A percentile compares a stretch with the other conserved stretches of the same genome.
Evolutionary conservation across 768 basidiomycete genomes (phyloP).

Genomic region (Lentinula edodes): DNA sequence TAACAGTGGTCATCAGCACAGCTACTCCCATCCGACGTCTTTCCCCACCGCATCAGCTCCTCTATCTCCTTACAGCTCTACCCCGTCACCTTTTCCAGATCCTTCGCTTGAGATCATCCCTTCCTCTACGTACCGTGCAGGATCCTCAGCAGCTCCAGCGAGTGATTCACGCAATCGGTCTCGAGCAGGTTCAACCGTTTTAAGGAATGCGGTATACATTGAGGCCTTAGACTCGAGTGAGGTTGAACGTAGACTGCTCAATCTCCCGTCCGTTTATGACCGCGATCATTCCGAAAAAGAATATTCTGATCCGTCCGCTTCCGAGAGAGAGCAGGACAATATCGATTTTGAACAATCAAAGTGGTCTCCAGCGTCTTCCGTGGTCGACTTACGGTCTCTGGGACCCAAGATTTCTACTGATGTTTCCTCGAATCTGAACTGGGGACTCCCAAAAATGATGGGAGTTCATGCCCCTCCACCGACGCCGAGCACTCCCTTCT

Average conservation of each 20-base stretch:
- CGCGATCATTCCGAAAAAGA: not conserved
- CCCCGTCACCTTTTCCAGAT: not conserved
- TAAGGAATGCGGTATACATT: conserved; percentile 5
- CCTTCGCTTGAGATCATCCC: not conserved
- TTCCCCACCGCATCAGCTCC: not conserved
- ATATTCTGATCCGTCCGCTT: not conserved
- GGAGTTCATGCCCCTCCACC: not conserved
- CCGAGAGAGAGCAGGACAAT: not conserved
- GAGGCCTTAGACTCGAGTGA: conserved; percentile 3
- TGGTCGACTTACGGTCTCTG: not conserved
- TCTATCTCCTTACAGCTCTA: not conserved
- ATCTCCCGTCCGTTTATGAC: not conserved
- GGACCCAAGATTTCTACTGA: not conserved
- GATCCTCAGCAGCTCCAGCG: not conserved
- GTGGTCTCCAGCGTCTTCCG: conserved; percentile 5
- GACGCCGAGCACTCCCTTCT: not conserved
- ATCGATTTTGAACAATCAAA: not conserved
- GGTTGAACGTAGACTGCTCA: not conserved
- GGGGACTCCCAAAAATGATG: not conserved
- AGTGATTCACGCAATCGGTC: not conserved
- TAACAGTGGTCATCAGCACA: conserved; percentile 3
- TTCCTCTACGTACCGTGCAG: not conserved
- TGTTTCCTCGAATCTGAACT: not conserved
- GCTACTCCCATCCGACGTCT: conserved; percentile 1
- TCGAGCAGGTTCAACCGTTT: not conserved